These are phyloP conservation scores for Flammula alnicola DNA, from an alignment of 1,284 basidiomycete genomes.

Conservation along the genomic window DNA sequence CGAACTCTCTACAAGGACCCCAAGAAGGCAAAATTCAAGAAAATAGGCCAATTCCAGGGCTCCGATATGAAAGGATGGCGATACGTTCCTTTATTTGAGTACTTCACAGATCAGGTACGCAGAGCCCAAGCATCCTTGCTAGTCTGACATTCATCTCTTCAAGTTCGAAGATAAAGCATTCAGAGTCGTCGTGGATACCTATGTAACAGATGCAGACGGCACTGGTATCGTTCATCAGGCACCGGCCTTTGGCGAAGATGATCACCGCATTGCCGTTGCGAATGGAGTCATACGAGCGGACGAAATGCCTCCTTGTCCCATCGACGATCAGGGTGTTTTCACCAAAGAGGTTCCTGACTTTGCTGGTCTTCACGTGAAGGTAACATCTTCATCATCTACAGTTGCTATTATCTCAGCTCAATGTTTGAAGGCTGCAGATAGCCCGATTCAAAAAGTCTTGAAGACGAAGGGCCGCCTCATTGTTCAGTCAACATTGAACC, in stretches of 20 bases:
- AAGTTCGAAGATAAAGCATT: conserved; percentile 94
- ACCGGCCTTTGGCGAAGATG: conserved; percentile 98
- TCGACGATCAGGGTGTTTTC: conserved; percentile 90
- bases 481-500: conserved; percentile 85
- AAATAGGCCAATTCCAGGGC: conserved; percentile 86
- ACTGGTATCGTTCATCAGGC: conserved; percentile 99
- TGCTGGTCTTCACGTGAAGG: conserved; percentile 91
- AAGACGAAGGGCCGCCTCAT: conserved; percentile 90
- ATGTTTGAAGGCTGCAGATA: conserved; percentile 79
- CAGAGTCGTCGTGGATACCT: conserved; percentile 88
- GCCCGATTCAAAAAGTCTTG: conserved; percentile 91
- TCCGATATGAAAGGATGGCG: conserved; percentile 95
- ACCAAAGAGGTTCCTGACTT: conserved; percentile 92
- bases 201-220: conserved; percentile 93
- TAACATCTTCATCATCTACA: conserved; percentile 29
- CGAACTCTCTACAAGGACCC: conserved; percentile 96
- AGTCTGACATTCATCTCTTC: conserved; percentile 1
- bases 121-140: background rate
- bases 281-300: conserved; percentile 84
- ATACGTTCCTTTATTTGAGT: conserved; percentile 96
- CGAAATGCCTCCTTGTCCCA: conserved; percentile 94
- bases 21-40: conserved; percentile 97
- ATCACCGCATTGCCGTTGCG: conserved; percentile 91
- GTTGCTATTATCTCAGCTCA: background rate
- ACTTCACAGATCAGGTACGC: conserved; percentile 89